phyloP scores from a whole-genome alignment of 2,329 filamentous ascomycete species.

The Penicillium sp. region DNA sequence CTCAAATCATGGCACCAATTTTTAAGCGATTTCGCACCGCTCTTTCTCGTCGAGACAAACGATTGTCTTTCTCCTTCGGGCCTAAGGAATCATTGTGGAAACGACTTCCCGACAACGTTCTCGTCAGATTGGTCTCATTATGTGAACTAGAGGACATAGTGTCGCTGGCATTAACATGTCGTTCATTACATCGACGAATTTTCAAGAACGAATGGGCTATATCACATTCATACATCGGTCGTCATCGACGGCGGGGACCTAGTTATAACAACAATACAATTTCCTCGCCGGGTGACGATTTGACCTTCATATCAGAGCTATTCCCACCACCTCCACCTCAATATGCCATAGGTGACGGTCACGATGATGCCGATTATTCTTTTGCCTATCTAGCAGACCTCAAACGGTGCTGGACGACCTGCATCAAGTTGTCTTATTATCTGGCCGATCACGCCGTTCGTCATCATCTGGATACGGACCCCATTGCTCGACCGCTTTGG shows the following conservation, averaged over 20 bases:
- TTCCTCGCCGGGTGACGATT: constrained; percentile 23
- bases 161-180: constrained; percentile 22
- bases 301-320: constrained; percentile 26
- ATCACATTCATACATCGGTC: constrained; percentile 21
- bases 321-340: constrained; percentile 29
- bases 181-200: constrained; percentile 18
- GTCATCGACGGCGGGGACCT: constrained; percentile 7
- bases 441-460: constrained; percentile 24
- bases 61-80: background rate
- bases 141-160: constrained; percentile 23
- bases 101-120: constrained; percentile 17
- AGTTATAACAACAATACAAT: background rate
- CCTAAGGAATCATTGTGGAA: constrained; percentile 22
- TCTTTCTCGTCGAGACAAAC: constrained; percentile 15
- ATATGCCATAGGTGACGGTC: constrained; percentile 15
- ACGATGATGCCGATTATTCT: constrained; percentile 26
- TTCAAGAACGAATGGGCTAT: constrained; percentile 22
- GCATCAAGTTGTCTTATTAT: constrained; percentile 26
- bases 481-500: constrained; percentile 17
- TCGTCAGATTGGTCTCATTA: constrained; percentile 19
- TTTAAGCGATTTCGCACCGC: constrained; percentile 13
- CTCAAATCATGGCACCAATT: constrained; percentile 12
- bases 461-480: constrained; percentile 23
- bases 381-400: constrained; percentile 27
- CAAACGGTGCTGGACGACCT: constrained; percentile 27